Conservation (phyloP, 768 basidiomycete species). For the Termitomyces titanicus region DNA sequence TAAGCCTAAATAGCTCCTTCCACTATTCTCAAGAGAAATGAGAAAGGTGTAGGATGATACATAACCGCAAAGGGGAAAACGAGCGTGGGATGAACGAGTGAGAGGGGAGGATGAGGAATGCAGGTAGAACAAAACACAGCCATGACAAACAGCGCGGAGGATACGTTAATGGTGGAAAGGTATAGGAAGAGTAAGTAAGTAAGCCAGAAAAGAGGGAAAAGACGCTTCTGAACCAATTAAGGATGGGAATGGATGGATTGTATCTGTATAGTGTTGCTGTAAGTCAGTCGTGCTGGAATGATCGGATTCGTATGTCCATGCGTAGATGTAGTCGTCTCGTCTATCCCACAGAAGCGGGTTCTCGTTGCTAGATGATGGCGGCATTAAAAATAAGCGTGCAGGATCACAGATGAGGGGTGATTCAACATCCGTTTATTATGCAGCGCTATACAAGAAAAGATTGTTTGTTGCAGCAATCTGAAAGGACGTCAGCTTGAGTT, state of each 20-base stretch:
- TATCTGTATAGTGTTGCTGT: slow-evolving; percentile 17
- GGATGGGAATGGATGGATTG: slow-evolving; percentile 13
- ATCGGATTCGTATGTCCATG: slow-evolving; percentile 16
- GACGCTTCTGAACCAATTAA: slow-evolving; percentile 14
- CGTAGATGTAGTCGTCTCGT: slow-evolving; percentile 18
- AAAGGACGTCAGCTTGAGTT: not conserved
- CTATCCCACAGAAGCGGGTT: slow-evolving; percentile 16
- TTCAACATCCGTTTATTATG: slow-evolving; percentile 33
- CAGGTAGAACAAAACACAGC: slow-evolving; percentile 9
- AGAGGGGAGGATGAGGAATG: not conserved
- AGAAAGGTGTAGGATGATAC: slow-evolving; percentile 2
- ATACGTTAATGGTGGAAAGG: slow-evolving; percentile 10
- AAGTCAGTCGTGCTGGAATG: slow-evolving; percentile 14
- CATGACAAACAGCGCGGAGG: slow-evolving; percentile 11
- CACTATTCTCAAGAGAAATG: slow-evolving; percentile 8
- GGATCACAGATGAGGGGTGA: slow-evolving; percentile 9
- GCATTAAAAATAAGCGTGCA: slow-evolving; percentile 8
- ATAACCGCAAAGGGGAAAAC: slow-evolving; percentile 3
- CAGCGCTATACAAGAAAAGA: slow-evolving; percentile 81
- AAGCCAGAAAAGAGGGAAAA: slow-evolving; percentile 9
- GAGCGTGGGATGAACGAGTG: slow-evolving; percentile 8
- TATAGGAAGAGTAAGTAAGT: slow-evolving; percentile 15
- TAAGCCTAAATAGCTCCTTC: slow-evolving; percentile 1
- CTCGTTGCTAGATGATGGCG: slow-evolving; percentile 17
- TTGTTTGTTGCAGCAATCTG: slow-evolving; percentile 98